Evolutionary conservation across 306 rosid genomes (phyloP).

Genomic region (Arachis hypogaea): DNA sequence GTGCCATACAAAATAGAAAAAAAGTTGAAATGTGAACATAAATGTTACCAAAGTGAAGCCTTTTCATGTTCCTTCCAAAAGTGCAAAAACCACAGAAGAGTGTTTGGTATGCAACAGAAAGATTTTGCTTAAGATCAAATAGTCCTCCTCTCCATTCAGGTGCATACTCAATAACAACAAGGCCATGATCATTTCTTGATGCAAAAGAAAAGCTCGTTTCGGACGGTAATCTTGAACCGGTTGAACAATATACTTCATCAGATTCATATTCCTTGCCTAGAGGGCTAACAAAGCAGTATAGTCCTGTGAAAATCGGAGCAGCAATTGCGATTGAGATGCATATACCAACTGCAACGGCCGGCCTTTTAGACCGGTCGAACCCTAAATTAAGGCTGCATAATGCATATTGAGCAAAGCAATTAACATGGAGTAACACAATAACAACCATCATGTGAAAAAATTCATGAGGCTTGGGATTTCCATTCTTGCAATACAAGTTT

Average conservation of each 20-base stretch:
- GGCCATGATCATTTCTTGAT: slow-evolving; percentile 42
- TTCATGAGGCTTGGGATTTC: slow-evolving; percentile 58
- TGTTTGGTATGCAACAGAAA: slow-evolving; percentile 40
- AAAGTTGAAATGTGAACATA: slow-evolving; percentile 58
- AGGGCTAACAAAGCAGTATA: slow-evolving; percentile 55
- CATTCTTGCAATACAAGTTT: slow-evolving; percentile 52
- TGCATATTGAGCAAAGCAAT: slow-evolving; percentile 72
- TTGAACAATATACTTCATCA: slow-evolving; percentile 27
- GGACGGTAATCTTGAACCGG: neutral
- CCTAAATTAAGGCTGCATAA: slow-evolving; percentile 65
- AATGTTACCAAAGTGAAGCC: slow-evolving; percentile 58
- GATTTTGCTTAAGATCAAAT: slow-evolving; percentile 49
- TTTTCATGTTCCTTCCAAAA: slow-evolving; percentile 58
- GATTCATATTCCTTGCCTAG: slow-evolving; percentile 57
- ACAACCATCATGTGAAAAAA: slow-evolving; percentile 56
- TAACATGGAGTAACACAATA: slow-evolving; percentile 58
- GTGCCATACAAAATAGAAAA: slow-evolving; percentile 58
- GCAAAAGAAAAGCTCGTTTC: slow-evolving; percentile 24
- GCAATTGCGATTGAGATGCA: slow-evolving; percentile 58
- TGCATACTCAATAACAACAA: slow-evolving; percentile 34
- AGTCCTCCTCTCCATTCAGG: slow-evolving; percentile 66
- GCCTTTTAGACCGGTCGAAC: slow-evolving; percentile 48
- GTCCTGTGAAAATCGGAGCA: slow-evolving; percentile 53
- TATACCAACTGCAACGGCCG: slow-evolving; percentile 50
- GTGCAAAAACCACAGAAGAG: slow-evolving; percentile 55